Conservation (phyloP, 2,329 filamentous ascomycete genomes). For the Penicillium italicum region DNA sequence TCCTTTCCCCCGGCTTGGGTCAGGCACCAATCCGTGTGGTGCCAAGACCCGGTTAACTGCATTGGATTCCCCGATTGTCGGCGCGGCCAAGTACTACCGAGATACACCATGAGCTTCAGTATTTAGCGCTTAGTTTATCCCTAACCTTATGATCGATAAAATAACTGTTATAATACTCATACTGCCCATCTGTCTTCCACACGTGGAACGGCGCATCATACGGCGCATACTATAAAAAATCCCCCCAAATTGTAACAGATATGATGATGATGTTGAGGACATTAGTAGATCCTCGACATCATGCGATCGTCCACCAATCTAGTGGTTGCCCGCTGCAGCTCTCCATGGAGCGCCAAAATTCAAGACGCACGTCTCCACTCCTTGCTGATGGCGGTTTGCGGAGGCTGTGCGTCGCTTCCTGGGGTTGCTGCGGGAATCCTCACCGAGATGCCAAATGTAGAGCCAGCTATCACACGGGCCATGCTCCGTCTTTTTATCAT, state of each 20-base stretch:
- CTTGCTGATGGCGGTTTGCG: background rate
- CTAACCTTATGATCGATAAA: background rate
- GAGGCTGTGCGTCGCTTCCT: background rate
- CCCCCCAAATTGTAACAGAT: background rate
- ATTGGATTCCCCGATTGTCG: slow-evolving; percentile 7
- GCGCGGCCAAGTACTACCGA: background rate
- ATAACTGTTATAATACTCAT: background rate
- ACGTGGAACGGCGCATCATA: background rate
- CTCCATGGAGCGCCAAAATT: background rate
- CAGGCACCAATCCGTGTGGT: slow-evolving; percentile 2
- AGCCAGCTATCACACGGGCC: background rate
- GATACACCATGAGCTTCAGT: background rate
- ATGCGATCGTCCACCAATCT: background rate
- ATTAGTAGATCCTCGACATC: background rate
- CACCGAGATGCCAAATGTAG: slow-evolving; percentile 5
- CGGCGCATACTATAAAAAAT: background rate
- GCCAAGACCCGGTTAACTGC: slow-evolving; percentile 4
- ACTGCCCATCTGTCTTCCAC: background rate
- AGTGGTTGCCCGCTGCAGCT: background rate
- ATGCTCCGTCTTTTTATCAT: background rate
- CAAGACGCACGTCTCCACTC: background rate
- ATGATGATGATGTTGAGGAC: background rate
- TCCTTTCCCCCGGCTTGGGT: background rate
- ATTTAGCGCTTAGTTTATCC: background rate
- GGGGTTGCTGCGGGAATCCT: background rate